A percentile compares a stretch with the other conserved stretches of the same genome.
Conservation (phyloP, 139 green algal genomes). For the Zygnema cylindricum region DNA sequence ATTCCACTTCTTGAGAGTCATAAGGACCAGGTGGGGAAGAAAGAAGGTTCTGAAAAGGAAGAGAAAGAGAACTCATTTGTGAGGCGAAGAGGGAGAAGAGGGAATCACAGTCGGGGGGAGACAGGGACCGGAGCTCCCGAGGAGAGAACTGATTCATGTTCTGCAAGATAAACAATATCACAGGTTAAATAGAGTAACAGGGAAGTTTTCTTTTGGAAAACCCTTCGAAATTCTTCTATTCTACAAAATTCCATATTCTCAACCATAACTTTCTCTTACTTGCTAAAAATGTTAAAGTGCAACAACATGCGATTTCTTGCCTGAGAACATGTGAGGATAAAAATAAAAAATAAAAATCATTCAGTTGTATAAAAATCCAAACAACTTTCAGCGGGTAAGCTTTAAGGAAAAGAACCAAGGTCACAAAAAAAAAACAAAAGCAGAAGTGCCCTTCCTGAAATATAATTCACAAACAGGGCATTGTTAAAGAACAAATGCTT, state of each 20-base stretch:
- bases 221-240: too few relatives aligned
- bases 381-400: too few relatives aligned
- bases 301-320: too few relatives aligned
- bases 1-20: not conserved
- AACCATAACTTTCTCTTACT: too few relatives aligned
- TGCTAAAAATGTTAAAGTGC: too few relatives aligned
- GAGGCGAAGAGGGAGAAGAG: conserved; percentile 51
- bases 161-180: too few relatives aligned
- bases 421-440: not conserved
- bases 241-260: too few relatives aligned
- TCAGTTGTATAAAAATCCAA: too few relatives aligned
- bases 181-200: too few relatives aligned
- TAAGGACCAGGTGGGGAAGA: conserved; percentile 2
- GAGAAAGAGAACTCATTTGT: conserved; percentile 14
- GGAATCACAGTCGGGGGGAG: conserved; percentile 21
- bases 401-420: conserved; percentile 10
- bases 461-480: not conserved
- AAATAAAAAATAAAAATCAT: too few relatives aligned
- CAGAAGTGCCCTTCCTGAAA: not conserved
- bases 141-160: not conserved
- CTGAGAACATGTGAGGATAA: too few relatives aligned
- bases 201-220: too few relatives aligned
- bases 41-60: not conserved
- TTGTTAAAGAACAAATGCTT: not conserved
- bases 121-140: not conserved